phyloP scores from a whole-genome alignment of 129 eudicot genomes.

The Flaveria ramosissima region DNA sequence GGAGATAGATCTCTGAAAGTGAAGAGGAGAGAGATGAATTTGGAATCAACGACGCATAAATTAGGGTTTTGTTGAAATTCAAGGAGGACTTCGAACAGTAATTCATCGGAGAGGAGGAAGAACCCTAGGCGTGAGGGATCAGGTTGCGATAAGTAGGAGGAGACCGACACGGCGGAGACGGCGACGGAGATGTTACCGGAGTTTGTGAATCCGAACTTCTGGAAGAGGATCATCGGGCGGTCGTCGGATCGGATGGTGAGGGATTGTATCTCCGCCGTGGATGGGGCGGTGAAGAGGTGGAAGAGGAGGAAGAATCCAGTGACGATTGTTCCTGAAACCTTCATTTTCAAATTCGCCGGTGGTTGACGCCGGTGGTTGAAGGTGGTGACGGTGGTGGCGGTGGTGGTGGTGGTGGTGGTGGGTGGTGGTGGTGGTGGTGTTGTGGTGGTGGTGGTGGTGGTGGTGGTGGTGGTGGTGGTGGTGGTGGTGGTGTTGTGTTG shows the following conservation, averaged over 20 bases:
- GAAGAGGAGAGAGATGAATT: slow-evolving; percentile 39
- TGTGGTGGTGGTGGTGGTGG: too few species aligned
- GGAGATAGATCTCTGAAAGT: slow-evolving; percentile 45
- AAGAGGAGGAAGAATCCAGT: slow-evolving; percentile 6
- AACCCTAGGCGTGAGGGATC: slow-evolving; percentile 48
- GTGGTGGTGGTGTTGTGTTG: too few species aligned
- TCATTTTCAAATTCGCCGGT: slow-evolving; percentile 5
- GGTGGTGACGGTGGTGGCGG: too few species aligned
- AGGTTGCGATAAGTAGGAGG: slow-evolving; percentile 24
- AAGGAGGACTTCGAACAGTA: slow-evolving; percentile 26
- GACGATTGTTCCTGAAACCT: neutral
- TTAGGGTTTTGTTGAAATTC: slow-evolving; percentile 34
- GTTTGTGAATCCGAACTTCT: slow-evolving; percentile 53
- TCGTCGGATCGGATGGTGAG: slow-evolving; percentile 38
- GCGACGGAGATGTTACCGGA: slow-evolving; percentile 43
- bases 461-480: too few species aligned
- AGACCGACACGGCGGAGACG: slow-evolving; percentile 45
- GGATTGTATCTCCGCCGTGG: slow-evolving; percentile 48
- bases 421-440: too few species aligned
- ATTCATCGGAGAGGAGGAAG: slow-evolving; percentile 37
- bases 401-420: too few species aligned
- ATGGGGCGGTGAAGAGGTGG: slow-evolving; percentile 25
- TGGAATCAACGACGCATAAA: slow-evolving; percentile 44
- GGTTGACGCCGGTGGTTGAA: neutral
- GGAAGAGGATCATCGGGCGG: slow-evolving; percentile 53